Conservation (phyloP, 164 flowering plant genomes). For the Stephania yunnanensis region DNA sequence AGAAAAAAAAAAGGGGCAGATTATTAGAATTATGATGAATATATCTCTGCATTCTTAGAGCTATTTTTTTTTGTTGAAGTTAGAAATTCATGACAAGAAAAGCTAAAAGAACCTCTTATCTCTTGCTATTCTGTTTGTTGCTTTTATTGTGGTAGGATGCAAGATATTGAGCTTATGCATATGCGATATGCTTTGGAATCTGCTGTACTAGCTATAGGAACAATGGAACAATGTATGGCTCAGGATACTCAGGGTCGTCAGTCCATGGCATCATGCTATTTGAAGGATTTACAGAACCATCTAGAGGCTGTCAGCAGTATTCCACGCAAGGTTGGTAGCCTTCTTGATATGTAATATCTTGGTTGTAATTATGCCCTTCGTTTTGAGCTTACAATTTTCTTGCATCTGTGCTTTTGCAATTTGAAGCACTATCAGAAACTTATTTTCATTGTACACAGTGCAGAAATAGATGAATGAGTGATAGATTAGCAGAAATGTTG, state of each 20-base stretch:
- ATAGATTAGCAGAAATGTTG: not conserved
- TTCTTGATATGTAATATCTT: conserved; percentile 6
- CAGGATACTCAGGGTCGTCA: conserved; percentile 39
- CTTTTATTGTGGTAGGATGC: conserved; percentile 49
- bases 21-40: not conserved
- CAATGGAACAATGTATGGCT: conserved; percentile 48
- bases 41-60: not conserved
- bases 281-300: conserved; percentile 70
- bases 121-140: conserved; percentile 7
- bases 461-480: not conserved
- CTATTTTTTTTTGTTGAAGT: not conserved
- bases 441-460: not conserved
- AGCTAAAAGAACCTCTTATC: not conserved
- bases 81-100: not conserved
- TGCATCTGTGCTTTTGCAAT: no score
- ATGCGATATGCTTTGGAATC: conserved; percentile 93
- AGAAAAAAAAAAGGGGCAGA: not conserved
- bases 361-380: not conserved
- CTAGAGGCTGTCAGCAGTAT: conserved; percentile 60
- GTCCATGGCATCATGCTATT: conserved; percentile 36
- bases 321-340: conserved; percentile 73
- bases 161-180: conserved; percentile 94
- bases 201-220: conserved; percentile 77
- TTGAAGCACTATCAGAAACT: not conserved
- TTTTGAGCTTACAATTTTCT: not conserved